Evolutionary conservation across 176 grass and related monocot species (phyloP).

Genomic region (Carex littledalei): DNA sequence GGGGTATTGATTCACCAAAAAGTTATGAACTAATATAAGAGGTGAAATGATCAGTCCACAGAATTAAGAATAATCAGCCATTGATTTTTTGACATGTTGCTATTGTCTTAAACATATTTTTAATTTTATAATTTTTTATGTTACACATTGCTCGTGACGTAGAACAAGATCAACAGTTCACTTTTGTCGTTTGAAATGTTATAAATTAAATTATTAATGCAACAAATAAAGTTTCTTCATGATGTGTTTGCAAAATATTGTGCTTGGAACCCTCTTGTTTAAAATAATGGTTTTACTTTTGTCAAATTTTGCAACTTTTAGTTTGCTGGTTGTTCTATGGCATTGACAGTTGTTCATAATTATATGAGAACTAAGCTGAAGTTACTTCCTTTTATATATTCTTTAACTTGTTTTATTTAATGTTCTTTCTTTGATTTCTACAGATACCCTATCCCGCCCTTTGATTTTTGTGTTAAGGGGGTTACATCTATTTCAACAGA

Average conservation of each 20-base stretch:
- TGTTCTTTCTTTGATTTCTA: conserved; percentile 23
- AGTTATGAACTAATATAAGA: neutral
- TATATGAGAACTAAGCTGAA: neutral
- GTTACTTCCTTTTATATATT: neutral
- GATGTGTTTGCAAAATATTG: neutral
- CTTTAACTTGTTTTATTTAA: conserved; percentile 7
- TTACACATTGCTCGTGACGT: neutral
- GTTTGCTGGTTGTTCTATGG: neutral
- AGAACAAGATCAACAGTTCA: neutral
- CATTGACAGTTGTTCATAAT: neutral
- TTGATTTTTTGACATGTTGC: neutral
- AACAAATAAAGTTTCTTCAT: neutral
- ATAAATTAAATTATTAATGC: neutral
- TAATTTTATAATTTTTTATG: neutral
- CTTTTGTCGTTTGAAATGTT: neutral
- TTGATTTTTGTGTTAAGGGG: conserved; percentile 96
- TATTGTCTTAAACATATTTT: neutral
- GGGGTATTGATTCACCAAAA: neutral
- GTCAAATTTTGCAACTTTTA: neutral
- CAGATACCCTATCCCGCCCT: conserved; percentile 84
- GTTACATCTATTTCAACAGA: conserved; percentile 94
- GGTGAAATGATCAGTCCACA: neutral
- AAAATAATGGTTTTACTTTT: neutral
- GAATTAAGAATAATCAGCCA: neutral
- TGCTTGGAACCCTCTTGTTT: neutral